Base-by-base conservation (phyloP, 805 yeast species). In the Cyberlindnera meyerae region DNA sequence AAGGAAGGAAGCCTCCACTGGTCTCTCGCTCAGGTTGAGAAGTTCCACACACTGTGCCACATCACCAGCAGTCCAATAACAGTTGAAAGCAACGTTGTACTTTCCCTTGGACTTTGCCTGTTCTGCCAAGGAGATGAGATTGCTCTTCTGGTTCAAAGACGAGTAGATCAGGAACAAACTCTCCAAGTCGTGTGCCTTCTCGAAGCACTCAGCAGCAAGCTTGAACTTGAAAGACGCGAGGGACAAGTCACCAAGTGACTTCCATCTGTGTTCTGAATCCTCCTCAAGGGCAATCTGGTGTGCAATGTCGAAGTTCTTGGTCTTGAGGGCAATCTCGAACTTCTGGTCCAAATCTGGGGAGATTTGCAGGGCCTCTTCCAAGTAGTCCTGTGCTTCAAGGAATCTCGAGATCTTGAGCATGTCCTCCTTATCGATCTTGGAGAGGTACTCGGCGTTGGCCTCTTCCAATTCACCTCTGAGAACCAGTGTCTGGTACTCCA, bases 401-500 rank as follows among this genome's bases (percentile, higher is more conserved):
- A 93, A 93, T 55, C 96, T 76, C 6, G 97, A 81, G 51, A 93
- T 78, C 55, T 87, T 87, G 49, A 79, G 70, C 51, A 78, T 65
- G 50, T 85, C 87, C 27, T 75, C 71, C 45, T 74, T 75, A 45
- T 79, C 82, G 45, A 79, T 73, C 34, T 70, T 75, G 16, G 83
- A 75, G 42, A 81, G 61, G 34, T 69, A 66, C 21, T 70, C 59
- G 47, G 73, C 74, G 40, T 76, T 79, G 7, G 94, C 87, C 47
- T 78, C 82, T 46, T 88, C 96, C 49, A 89, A 65, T 57, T 94
- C 97, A 34, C 97, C 97, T 58, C 98, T 81, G 62, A 90, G 71
- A 4, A 90, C 96, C 39, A 89, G 77, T 1, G 99, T 93, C 69
- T 93, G 97, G 66, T 88, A 89, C 66, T 90, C 97, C 47, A 93